Evolutionary conservation across 2,329 filamentous ascomycete genomes (phyloP).

Genomic region (Mariannaea elegans): DNA sequence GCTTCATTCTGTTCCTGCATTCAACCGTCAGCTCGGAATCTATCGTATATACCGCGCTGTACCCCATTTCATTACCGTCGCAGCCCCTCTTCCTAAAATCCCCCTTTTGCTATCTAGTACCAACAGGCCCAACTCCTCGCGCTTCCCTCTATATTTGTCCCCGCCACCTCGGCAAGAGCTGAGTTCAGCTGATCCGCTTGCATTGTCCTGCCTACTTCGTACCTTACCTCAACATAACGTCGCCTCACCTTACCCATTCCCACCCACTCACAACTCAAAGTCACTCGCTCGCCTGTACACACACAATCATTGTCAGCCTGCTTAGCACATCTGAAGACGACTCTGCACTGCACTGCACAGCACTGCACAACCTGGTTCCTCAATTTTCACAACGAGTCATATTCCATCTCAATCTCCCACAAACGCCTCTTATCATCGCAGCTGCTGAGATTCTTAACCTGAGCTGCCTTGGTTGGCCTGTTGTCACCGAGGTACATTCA

Average conservation of each 20-base stretch:
- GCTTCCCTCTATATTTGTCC: background rate
- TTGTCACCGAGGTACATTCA: slow-evolving; percentile 37
- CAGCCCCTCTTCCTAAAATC: slow-evolving; percentile 27
- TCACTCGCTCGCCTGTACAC: slow-evolving; percentile 7
- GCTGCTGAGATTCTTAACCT: slow-evolving; percentile 25
- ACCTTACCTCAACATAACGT: background rate
- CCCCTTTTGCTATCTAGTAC: slow-evolving; percentile 19
- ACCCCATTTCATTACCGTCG: slow-evolving; percentile 24
- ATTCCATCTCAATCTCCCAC: background rate
- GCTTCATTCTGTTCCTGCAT: slow-evolving; percentile 33
- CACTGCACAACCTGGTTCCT: slow-evolving; percentile 9
- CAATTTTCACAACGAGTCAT: slow-evolving; percentile 8
- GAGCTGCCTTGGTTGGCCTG: slow-evolving; percentile 32
- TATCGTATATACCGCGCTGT: slow-evolving; percentile 18
- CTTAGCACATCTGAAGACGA: slow-evolving; percentile 3
- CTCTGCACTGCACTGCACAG: slow-evolving; percentile 27
- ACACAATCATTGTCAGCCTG: slow-evolving; percentile 29
- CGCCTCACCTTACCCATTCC: slow-evolving; percentile 36
- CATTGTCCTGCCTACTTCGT: slow-evolving; percentile 17
- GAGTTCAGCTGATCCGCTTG: slow-evolving; percentile 19
- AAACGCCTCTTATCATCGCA: background rate
- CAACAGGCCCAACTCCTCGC: slow-evolving; percentile 7
- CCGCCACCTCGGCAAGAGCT: slow-evolving; percentile 7
- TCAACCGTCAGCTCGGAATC: slow-evolving; percentile 11
- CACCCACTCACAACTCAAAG: slow-evolving; percentile 21